These are phyloP conservation scores for Vararia minispora DNA, from an alignment of 768 basidiomycete genomes.

Conservation along the genomic window DNA sequence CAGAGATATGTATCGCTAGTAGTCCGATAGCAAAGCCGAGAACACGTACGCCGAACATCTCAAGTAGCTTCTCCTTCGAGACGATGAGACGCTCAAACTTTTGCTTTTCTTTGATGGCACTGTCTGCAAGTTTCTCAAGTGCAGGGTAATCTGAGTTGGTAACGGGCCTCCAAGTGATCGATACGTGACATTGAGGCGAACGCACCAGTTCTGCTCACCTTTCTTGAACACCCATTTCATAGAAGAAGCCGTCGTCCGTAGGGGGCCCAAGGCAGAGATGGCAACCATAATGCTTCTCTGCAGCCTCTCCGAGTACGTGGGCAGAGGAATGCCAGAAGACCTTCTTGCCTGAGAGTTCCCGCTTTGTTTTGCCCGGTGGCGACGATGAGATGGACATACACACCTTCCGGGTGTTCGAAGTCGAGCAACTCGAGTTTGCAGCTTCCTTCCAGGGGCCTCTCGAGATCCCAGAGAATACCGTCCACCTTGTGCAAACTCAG, in stretches of 20 bases:
- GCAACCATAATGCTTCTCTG: constrained; percentile 94
- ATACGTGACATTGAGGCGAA: not conserved
- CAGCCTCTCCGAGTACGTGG: constrained; percentile 93
- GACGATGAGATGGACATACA: constrained; percentile 3
- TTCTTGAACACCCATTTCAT: constrained; percentile 91
- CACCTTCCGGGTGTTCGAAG: constrained; percentile 88
- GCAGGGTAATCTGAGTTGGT: constrained; percentile 74
- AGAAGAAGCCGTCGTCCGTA: constrained; percentile 97
- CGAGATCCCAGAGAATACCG: constrained; percentile 86
- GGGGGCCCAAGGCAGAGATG: constrained; percentile 96
- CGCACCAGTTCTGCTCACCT: constrained; percentile 29
- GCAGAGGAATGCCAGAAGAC: constrained; percentile 99
- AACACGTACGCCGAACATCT: constrained; percentile 78
- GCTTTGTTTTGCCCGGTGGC: not conserved
- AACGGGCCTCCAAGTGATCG: constrained; percentile 44
- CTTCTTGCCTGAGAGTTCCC: constrained; percentile 60
- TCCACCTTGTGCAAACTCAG: constrained; percentile 45
- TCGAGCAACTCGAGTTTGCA: constrained; percentile 78
- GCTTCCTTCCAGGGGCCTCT: constrained; percentile 83
- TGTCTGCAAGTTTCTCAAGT: constrained; percentile 82
- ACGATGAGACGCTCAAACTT: constrained; percentile 92
- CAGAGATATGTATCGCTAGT: constrained; percentile 5
- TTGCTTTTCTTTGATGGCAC: constrained; percentile 91
- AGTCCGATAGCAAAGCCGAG: not conserved
- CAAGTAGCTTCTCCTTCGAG: constrained; percentile 86